Percentiles rank a stretch among this genome's conserved stretches.
phyloP scores from a whole-genome alignment of 148 eudicot species.

The Persicaria maculosa region DNA sequence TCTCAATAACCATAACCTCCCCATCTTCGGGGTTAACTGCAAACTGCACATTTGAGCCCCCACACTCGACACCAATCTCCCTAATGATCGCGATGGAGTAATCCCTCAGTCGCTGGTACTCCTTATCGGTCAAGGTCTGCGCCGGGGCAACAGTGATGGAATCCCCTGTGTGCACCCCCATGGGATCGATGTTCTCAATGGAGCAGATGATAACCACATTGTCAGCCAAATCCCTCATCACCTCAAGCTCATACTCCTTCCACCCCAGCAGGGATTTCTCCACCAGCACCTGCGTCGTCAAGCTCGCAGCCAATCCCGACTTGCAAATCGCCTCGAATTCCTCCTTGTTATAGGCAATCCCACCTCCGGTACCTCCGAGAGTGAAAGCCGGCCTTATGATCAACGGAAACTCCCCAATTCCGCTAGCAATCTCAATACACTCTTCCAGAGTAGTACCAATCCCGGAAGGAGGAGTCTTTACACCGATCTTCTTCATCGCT shows the following conservation, averaged over 20 bases:
- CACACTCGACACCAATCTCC: slow-evolving; percentile 98
- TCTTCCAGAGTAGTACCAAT: slow-evolving; percentile 73
- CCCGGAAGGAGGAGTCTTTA: slow-evolving; percentile 92
- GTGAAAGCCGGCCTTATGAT: slow-evolving; percentile 92
- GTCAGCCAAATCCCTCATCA: slow-evolving; percentile 97
- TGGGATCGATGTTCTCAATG: slow-evolving; percentile 87
- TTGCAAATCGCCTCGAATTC: slow-evolving; percentile 89
- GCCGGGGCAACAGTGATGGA: slow-evolving; percentile 96
- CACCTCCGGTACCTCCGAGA: slow-evolving; percentile 89
- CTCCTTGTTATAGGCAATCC: slow-evolving; percentile 89
- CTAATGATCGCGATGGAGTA: slow-evolving; percentile 89
- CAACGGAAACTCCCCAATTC: slow-evolving; percentile 86
- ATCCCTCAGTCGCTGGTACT: slow-evolving; percentile 93
- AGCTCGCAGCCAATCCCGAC: slow-evolving; percentile 89
- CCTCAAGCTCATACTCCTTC: slow-evolving; percentile 98
- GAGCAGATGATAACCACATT: slow-evolving; percentile 97
- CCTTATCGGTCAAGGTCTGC: slow-evolving; percentile 95
- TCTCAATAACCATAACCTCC: slow-evolving; percentile 96
- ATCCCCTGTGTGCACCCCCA: slow-evolving; percentile 98
- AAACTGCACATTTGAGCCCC: slow-evolving; percentile 97
- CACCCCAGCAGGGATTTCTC: slow-evolving; percentile 92
- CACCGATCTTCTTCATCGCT: slow-evolving; percentile 88
- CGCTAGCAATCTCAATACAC: slow-evolving; percentile 60
- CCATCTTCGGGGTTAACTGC: slow-evolving; percentile 95
- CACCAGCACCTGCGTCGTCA: slow-evolving; percentile 80